These are phyloP conservation scores for Obba rivulosa DNA, from an alignment of 768 basidiomycete genomes.

Conservation along the genomic window DNA sequence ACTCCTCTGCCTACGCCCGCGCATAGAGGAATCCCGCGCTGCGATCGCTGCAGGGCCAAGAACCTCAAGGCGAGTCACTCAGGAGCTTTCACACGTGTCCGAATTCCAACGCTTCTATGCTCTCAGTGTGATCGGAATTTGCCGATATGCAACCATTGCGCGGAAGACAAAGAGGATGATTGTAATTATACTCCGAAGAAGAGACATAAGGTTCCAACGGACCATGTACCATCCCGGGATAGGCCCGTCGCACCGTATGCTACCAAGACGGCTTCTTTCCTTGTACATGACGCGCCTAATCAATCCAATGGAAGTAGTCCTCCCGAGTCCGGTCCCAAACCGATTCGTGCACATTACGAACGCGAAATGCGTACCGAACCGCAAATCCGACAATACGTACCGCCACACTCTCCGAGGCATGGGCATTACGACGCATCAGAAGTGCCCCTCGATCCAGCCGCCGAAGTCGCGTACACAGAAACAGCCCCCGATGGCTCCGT, in stretches of 20 bases:
- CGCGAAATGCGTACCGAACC: slow-evolving; percentile 19
- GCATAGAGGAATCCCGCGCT: slow-evolving; percentile 69
- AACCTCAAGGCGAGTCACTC: slow-evolving; percentile 54
- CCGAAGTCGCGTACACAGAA: slow-evolving; percentile 14
- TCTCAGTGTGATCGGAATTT: slow-evolving; percentile 65
- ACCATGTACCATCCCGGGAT: slow-evolving; percentile 32
- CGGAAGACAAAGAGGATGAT: slow-evolving; percentile 43
- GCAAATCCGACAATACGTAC: slow-evolving; percentile 20
- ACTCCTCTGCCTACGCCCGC: slow-evolving; percentile 72
- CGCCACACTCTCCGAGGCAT: slow-evolving; percentile 19
- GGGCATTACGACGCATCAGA: slow-evolving; percentile 14
- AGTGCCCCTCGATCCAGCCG: slow-evolving; percentile 16
- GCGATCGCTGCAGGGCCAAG: slow-evolving; percentile 61
- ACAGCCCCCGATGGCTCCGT: slow-evolving; percentile 32
- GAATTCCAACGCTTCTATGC: slow-evolving; percentile 4
- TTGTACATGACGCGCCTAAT: slow-evolving; percentile 34
- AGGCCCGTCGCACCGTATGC: slow-evolving; percentile 35
- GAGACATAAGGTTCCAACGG: slow-evolving; percentile 47
- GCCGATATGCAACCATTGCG: slow-evolving; percentile 66
- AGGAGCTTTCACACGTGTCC: slow-evolving; percentile 2
- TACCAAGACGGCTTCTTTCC: slow-evolving; percentile 43
- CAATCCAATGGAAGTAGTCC: neutral
- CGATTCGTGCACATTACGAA: slow-evolving; percentile 17
- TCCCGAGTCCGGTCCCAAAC: slow-evolving; percentile 6
- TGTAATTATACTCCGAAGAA: slow-evolving; percentile 77